These are phyloP conservation scores for Akanthomyces lecanii DNA, from an alignment of 2,329 filamentous ascomycete species.

Conservation along the genomic window DNA sequence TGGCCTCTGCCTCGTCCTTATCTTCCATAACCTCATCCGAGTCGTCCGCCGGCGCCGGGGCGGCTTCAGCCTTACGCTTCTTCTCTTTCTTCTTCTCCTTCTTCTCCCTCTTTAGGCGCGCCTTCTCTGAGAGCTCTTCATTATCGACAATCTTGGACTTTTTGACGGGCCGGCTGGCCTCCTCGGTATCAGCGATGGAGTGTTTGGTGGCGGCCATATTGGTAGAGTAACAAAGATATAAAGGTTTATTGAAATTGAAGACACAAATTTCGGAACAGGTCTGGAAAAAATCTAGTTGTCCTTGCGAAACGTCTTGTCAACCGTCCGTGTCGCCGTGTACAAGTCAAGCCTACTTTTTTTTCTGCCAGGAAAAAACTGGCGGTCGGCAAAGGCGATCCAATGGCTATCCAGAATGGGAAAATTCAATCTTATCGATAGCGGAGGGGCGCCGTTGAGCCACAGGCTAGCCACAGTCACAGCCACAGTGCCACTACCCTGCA, in stretches of 20 bases:
- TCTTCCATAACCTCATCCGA: constrained; percentile 29
- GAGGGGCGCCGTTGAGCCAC: constrained; percentile 15
- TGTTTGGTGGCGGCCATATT: constrained; percentile 41
- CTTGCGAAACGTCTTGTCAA: not conserved
- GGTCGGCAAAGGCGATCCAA: constrained; percentile 12
- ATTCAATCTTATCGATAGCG: constrained; percentile 32
- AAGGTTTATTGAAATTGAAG: not conserved
- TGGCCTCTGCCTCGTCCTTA: constrained; percentile 27
- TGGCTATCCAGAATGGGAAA: constrained; percentile 17
- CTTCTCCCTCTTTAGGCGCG: constrained; percentile 37
- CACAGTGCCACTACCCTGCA: not conserved
- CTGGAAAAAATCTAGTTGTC: not conserved
- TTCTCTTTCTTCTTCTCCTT: constrained; percentile 38
- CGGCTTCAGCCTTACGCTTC: constrained; percentile 27
- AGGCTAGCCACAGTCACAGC: constrained; percentile 10
- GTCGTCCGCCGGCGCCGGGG: constrained; percentile 22
- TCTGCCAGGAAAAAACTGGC: constrained; percentile 14
- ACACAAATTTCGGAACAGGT: not conserved
- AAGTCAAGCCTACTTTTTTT: constrained; percentile 2
- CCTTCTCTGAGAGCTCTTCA: constrained; percentile 27
- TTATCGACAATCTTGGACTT: constrained; percentile 36
- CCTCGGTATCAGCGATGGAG: constrained; percentile 34
- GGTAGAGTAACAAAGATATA: not conserved
- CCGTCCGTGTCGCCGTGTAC: not conserved
- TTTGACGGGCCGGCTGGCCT: constrained; percentile 33